phyloP scores from a whole-genome alignment of 1,284 basidiomycete species.

The Trichosporon sp. region DNA sequence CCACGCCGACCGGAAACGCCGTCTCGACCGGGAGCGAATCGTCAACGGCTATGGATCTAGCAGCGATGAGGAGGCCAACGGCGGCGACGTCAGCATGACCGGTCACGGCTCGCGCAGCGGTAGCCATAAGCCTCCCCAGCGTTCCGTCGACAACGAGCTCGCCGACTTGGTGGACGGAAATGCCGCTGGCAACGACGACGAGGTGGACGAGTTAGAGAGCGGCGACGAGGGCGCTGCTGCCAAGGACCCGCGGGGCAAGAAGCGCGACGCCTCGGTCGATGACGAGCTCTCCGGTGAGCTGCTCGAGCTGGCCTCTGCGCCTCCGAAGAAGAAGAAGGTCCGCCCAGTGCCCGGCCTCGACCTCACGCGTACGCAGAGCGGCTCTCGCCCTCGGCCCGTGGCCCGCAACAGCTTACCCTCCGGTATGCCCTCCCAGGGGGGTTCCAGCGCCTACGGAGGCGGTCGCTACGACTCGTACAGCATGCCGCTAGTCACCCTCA shows the following conservation, averaged over 20 bases:
- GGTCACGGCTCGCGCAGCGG: conserved; percentile 4
- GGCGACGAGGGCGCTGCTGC: conserved; percentile 20
- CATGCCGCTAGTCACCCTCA: conserved; percentile 28
- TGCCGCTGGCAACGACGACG: conserved; percentile 22
- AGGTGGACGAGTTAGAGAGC: conserved; percentile 35
- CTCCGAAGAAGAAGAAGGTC: conserved; percentile 39
- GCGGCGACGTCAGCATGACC: conserved; percentile 7
- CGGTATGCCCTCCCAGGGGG: background rate
- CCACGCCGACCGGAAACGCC: conserved; percentile 20
- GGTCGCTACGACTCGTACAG: conserved; percentile 33
- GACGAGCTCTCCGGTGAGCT: conserved; percentile 35
- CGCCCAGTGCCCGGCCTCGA: conserved; percentile 8
- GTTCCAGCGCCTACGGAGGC: background rate
- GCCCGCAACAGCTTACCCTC: conserved; percentile 13
- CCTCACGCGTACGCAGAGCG: conserved; percentile 1
- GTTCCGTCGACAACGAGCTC: conserved; percentile 25
- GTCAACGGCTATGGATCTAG: conserved; percentile 36
- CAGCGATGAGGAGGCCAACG: conserved; percentile 25
- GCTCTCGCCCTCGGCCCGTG: conserved; percentile 7
- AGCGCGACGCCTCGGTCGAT: conserved; percentile 29
- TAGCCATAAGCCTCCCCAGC: conserved; percentile 2
- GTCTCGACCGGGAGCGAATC: conserved; percentile 31
- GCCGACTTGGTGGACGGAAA: conserved; percentile 24
- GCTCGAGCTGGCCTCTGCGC: conserved; percentile 37
- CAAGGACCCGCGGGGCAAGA: conserved; percentile 23